These are phyloP conservation scores for Mycena galericulata DNA, from an alignment of 768 basidiomycete species.

Conservation along the genomic window DNA sequence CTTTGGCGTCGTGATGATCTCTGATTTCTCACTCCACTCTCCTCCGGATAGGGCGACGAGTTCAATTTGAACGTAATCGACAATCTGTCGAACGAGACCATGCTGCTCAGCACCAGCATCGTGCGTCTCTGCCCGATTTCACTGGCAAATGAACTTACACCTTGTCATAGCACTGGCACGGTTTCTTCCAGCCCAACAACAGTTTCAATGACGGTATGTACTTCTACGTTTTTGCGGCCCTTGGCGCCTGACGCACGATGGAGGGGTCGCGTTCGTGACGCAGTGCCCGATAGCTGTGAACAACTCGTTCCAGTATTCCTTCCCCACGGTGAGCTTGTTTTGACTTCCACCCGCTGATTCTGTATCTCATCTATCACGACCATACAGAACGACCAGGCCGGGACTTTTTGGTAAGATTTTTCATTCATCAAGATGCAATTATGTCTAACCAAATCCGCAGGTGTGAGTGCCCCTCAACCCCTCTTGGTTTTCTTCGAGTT, in stretches of 20 bases:
- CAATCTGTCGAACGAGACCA: slow-evolving; percentile 16
- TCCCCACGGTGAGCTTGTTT: no score
- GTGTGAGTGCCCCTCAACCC: no score
- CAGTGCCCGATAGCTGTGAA: slow-evolving; percentile 51
- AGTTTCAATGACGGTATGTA: no score
- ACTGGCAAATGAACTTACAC: background rate
- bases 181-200: slow-evolving; percentile 18
- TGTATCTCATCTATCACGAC: no score
- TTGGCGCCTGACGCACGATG: no score
- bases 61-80: slow-evolving; percentile 18
- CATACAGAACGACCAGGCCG: slow-evolving; percentile 28
- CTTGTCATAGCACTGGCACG: slow-evolving; percentile 30
- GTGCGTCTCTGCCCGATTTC: background rate
- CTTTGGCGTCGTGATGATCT: no score
- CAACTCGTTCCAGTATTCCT: slow-evolving; percentile 55
- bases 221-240: slow-evolving; percentile 1
- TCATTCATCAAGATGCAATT: no score
- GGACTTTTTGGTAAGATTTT: slow-evolving; percentile 43
- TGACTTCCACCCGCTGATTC: no score
- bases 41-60: background rate
- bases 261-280: slow-evolving; percentile 18
- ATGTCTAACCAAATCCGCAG: no score
- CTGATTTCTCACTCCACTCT: background rate
- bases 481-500: no score
- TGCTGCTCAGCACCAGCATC: slow-evolving; percentile 18